These are phyloP conservation scores for Colletotrichum shisoi DNA, from an alignment of 2,329 filamentous ascomycete genomes.

Conservation along the genomic window DNA sequence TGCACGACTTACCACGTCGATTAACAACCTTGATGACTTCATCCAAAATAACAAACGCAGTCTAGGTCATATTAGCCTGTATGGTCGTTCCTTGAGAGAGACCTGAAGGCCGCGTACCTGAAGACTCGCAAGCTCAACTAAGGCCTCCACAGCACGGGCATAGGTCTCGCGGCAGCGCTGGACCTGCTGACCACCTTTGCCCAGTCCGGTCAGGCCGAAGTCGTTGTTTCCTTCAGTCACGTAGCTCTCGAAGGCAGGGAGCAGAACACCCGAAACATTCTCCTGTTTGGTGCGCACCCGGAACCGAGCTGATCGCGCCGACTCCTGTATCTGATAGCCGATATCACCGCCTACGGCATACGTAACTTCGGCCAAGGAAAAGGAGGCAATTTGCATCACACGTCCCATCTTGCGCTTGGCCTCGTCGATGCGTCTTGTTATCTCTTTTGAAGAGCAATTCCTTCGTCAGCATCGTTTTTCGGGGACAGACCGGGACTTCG, in stretches of 20 bases:
- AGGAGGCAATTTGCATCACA: conserved; percentile 98
- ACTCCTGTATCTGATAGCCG: conserved; percentile 96
- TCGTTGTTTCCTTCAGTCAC: conserved; percentile 90
- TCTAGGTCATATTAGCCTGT: conserved; percentile 57
- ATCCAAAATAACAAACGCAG: conserved; percentile 95
- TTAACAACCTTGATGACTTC: conserved; percentile 99
- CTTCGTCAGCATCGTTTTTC: conserved; percentile 4
- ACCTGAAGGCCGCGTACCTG: conserved; percentile 61
- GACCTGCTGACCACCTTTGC: conserved; percentile 96
- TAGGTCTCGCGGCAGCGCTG: conserved; percentile 96
- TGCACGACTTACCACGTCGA: conserved; percentile 72
- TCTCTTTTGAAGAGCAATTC: conserved; percentile 65
- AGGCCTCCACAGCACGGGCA: conserved; percentile 90
- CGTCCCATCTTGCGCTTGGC: conserved; percentile 99
- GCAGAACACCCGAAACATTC: conserved; percentile 95
- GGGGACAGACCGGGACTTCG: conserved; percentile 23
- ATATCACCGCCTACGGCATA: conserved; percentile 97
- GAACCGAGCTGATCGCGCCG: conserved; percentile 90
- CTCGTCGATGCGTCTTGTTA: conserved; percentile 95
- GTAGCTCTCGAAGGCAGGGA: conserved; percentile 93
- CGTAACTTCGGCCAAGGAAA: conserved; percentile 95
- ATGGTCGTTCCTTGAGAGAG: neutral
- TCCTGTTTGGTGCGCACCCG: conserved; percentile 94
- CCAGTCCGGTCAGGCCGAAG: conserved; percentile 93
- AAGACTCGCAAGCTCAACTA: conserved; percentile 92